Conservation (phyloP, 2,329 filamentous ascomycete genomes). For the Alternaria ethzedia region DNA sequence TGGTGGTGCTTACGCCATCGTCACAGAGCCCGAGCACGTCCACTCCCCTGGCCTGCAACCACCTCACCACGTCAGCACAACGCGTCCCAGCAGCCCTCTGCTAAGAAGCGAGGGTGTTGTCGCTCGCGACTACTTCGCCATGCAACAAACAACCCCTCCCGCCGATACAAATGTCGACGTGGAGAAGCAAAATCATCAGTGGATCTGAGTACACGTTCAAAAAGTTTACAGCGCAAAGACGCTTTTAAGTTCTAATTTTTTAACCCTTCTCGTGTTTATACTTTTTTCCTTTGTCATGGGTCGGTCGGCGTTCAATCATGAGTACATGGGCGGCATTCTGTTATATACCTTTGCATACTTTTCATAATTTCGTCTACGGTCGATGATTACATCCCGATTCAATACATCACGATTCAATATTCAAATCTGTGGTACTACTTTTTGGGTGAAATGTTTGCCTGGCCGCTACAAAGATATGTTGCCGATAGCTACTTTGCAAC, state of each 20-base stretch:
- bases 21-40: background rate
- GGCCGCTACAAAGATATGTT: background rate
- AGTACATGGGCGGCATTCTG: background rate
- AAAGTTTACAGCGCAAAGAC: background rate
- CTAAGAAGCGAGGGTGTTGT: slow-evolving; percentile 4
- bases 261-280: background rate
- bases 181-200: background rate
- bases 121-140: slow-evolving; percentile 4
- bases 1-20: background rate
- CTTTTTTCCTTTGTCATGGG: background rate
- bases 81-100: background rate
- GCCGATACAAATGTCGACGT: background rate
- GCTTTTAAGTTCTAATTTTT: background rate
- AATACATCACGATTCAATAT: background rate
- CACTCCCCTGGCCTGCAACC: background rate
- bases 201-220: background rate
- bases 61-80: background rate
- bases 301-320: background rate
- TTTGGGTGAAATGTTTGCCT: background rate
- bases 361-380: background rate
- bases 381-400: background rate
- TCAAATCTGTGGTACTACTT: background rate
- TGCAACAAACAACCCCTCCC: background rate
- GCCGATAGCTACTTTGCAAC: background rate
- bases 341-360: background rate